Base-by-base conservation (phyloP, 2,329 filamentous ascomycete species). In the Neopestalotiopsis clavispora region DNA sequence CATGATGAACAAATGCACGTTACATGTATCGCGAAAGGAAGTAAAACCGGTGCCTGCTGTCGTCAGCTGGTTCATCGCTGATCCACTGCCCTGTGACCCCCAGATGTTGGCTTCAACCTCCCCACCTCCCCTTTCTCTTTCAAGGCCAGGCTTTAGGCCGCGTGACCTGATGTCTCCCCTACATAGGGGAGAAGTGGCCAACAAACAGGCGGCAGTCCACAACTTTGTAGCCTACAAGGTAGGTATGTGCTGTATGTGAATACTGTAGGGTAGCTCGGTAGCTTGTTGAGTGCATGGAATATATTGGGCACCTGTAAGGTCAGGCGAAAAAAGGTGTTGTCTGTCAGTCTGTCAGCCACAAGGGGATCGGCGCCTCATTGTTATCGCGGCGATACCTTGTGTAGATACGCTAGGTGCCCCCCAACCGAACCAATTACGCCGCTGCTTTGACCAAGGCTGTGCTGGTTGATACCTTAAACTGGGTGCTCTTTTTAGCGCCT, bases 371-470 rank as follows among this genome's bases (percentile, higher is more conserved):
- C 28, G 30, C 23, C 23, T 59, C 28, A 59, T 59, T 59, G 57
- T 59, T 59, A 34, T 59, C 57, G 57, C 57, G 13, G 30, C 59
- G 59, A 38, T 38, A 38, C 34, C 34, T 62, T 3, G 23, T 28
- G 23, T 28, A 62, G 59, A 62, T 34, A 38, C 34, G 34, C 34
- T 38, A 20, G 17, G n/a, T 14, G 34, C 14, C 14, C 45, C 30
- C 32, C 14, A 38, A 62, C 34, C 59, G 59, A 23, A 38, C 59
- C 59, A 62, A 62, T 62, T 17, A 38, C n/a, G 13, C 59, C 59
- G 32, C 59, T 62, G 17, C 59, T 62, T 62, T 62, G 57, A 59
- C 57, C 57, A 59, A 59, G 57, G 57, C 59, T 62, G 59, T 62
- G 32, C 59, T 62, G 59, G 45, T 52, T 20, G 45, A 20, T 52